Evolutionary conservation across 2,329 filamentous ascomycete species (phyloP).

Genomic region (Plenodomus biglobosus): DNA sequence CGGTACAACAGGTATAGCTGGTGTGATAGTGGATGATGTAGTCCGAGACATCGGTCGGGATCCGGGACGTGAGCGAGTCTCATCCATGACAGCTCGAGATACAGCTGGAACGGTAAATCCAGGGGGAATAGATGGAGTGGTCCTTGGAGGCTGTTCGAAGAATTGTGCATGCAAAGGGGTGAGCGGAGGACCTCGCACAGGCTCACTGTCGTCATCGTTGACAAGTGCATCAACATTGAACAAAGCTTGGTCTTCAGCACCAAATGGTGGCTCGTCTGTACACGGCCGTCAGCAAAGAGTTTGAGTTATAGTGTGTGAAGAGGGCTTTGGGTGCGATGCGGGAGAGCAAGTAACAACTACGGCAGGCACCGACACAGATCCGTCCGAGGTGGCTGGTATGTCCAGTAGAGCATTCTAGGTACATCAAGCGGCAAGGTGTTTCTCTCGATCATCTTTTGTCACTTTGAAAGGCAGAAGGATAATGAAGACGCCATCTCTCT

Average conservation of each 20-base stretch:
- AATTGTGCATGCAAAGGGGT: conserved; percentile 26
- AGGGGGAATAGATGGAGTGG: conserved; percentile 51
- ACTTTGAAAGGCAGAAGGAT: conserved; percentile 36
- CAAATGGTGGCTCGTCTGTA: conserved; percentile 63
- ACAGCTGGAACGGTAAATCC: conserved; percentile 44
- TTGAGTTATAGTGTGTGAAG: neutral
- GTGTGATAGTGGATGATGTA: conserved; percentile 34
- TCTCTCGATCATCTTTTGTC: conserved; percentile 47
- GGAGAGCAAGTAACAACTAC: conserved; percentile 14
- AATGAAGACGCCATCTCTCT: conserved; percentile 44
- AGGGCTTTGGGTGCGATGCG: neutral
- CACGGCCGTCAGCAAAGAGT: conserved; percentile 48
- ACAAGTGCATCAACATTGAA: conserved; percentile 70
- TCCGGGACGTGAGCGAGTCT: conserved; percentile 17
- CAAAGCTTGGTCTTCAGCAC: conserved; percentile 62
- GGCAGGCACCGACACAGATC: conserved; percentile 18
- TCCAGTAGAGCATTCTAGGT: conserved; percentile 21
- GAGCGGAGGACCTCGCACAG: conserved; percentile 32
- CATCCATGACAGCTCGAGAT: conserved; percentile 26
- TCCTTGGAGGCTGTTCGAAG: conserved; percentile 43
- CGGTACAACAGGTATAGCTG: conserved; percentile 46
- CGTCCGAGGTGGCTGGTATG: conserved; percentile 13
- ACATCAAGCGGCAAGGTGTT: conserved; percentile 31
- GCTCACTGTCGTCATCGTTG: conserved; percentile 52
- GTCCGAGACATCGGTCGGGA: conserved; percentile 34